Evolutionary conservation across 78 protist genomes (phyloP), one percentile per base, ranked within the genome.

Genomic region (Dictyostelium brefeldianum): DNA sequence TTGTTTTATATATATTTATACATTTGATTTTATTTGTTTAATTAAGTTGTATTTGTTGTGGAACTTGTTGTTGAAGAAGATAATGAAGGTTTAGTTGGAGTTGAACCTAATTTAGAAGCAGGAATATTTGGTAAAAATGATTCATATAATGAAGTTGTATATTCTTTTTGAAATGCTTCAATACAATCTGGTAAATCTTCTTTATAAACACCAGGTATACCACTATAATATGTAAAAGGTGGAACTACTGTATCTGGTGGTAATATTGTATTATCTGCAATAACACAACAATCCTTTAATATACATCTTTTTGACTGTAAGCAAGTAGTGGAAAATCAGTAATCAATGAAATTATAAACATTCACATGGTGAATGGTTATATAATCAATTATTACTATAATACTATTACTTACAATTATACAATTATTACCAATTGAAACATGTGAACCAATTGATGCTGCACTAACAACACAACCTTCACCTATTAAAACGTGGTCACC

Each of bases 211-310:
- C 93, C 93, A 46, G 93, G 93, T 25, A 53, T 46, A 36, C 93
- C 93, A 8, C 27, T 17, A 77, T 77, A 87, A 22, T n/a, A 27
- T 48, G 93, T 87, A 50, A 77, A 87, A 18, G 93, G 84, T 48
- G 93, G 93, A 20, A 87, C 93, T 0, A 87, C 93, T n/a, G 93
- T 87, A 65, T 87, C 93, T 50, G 93, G 93, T 25, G 93, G 84
- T 51, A 87, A 74, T 15, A 87, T 77, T 17, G 84, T 87, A 78
- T 65, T 51, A 31, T 87, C 93, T 0, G 83, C 78, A 46, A 87
- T 87, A 41, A 77, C 46, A 87, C 93, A 87, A 87, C 93, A 87
- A 78, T 87, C 93, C 50, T 87, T 87, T 64, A 87, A 77, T 77
- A 87, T 87, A 87, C 93, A 87, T 87, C 93, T 87, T 51, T 87